Conservation (phyloP, 1,284 basidiomycete species). For the Rhizoctonia solani region DNA sequence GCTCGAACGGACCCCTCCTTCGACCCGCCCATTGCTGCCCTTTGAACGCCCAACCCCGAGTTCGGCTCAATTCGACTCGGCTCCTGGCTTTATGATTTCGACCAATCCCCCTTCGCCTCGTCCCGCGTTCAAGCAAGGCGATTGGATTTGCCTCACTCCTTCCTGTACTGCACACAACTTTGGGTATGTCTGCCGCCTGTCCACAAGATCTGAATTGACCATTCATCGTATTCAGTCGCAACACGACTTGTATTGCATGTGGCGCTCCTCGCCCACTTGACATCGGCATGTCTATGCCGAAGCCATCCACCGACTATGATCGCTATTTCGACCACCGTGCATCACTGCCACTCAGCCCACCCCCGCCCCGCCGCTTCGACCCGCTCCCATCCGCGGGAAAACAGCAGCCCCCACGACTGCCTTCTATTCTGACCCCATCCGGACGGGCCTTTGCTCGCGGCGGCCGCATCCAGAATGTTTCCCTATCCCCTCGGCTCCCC, state of each 20-base stretch:
- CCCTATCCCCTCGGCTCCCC: slow-evolving; percentile 65
- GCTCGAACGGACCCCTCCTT: no score
- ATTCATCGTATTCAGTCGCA: slow-evolving; percentile 57
- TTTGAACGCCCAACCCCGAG: background rate
- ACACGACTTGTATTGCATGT: slow-evolving; percentile 72
- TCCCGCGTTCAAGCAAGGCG: slow-evolving; percentile 68
- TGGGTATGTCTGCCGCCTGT: slow-evolving; percentile 35
- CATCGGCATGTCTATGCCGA: no score
- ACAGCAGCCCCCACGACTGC: slow-evolving; percentile 14
- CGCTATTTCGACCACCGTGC: slow-evolving; percentile 22
- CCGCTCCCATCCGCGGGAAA: background rate
- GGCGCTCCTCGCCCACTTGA: slow-evolving; percentile 59
- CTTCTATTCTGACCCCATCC: slow-evolving; percentile 63
- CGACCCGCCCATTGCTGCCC: no score
- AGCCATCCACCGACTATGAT: slow-evolving; percentile 36
- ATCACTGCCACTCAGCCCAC: slow-evolving; percentile 20
- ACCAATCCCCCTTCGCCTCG: slow-evolving; percentile 76
- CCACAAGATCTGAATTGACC: slow-evolving; percentile 11
- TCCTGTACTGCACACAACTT: slow-evolving; percentile 40
- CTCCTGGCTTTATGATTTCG: slow-evolving; percentile 57
- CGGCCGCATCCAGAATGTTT: slow-evolving; percentile 76
- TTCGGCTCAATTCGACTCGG: background rate
- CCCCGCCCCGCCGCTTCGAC: slow-evolving; percentile 17
- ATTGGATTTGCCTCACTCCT: slow-evolving; percentile 65
- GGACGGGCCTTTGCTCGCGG: slow-evolving; percentile 71